Conservation (phyloP, 441 rosid genomes). For the Rhodomyrtus psidioides region DNA sequence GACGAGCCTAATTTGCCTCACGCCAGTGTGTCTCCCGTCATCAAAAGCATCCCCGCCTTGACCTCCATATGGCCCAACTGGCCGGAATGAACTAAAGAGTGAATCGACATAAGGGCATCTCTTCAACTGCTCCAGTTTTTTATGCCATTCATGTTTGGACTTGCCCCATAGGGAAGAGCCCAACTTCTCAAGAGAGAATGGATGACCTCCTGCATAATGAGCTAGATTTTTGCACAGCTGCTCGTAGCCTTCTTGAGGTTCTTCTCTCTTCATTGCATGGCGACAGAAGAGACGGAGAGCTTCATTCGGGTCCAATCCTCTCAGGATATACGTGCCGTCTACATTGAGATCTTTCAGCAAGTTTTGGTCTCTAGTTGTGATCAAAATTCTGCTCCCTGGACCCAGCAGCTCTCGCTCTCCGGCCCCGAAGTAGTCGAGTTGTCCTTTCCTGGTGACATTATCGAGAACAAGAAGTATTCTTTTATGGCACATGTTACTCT, state of each 20-base stretch:
- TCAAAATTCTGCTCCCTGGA: background rate
- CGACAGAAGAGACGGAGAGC: background rate
- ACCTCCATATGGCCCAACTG: background rate
- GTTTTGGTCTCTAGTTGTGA: background rate
- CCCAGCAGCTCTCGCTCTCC: background rate
- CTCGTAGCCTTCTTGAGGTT: background rate
- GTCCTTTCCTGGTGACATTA: background rate
- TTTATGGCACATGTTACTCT: background rate
- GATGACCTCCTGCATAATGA: background rate
- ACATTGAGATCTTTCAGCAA: background rate
- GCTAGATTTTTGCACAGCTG: background rate
- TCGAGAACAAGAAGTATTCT: background rate
- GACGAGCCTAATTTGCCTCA: background rate
- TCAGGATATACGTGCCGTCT: background rate
- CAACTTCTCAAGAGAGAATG: background rate
- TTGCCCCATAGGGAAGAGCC: background rate
- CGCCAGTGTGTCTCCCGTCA: background rate
- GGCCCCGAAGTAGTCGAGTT: background rate
- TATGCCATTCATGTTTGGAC: background rate
- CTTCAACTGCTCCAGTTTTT: background rate
- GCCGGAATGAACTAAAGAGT: background rate
- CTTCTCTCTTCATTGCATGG: background rate
- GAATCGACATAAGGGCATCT: background rate
- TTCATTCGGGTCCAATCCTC: background rate
- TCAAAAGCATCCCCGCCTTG: background rate